Conservation (phyloP, 192 early-diverging fungal genomes). For the Chytriomyces confervae region DNA sequence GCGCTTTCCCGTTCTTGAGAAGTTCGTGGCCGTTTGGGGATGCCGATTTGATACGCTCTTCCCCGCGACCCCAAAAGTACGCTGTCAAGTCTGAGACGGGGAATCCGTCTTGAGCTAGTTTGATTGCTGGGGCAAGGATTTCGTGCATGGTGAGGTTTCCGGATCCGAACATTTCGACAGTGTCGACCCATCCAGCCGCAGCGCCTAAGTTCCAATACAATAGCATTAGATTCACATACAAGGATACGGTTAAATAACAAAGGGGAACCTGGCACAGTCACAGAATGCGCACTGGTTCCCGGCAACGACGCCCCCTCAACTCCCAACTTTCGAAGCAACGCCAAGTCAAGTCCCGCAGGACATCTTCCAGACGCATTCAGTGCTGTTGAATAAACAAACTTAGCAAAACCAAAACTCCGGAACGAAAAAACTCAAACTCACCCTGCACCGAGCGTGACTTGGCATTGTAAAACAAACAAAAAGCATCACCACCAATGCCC, state of each 20-base stretch:
- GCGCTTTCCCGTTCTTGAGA: conserved; percentile 53
- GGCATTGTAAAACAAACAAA: conserved; percentile 77
- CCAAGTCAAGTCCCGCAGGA: conserved; percentile 62
- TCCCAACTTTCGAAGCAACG: conserved; percentile 40
- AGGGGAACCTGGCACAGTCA: conserved; percentile 64
- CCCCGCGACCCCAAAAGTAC: conserved; percentile 42
- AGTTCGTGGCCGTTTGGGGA: conserved; percentile 59
- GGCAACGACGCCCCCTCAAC: conserved; percentile 53
- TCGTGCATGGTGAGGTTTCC: conserved; percentile 59
- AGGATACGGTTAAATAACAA: no score
- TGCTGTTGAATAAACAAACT: no score
- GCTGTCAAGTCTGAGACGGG: neutral
- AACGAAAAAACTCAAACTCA: neutral
- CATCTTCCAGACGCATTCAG: conserved; percentile 58
- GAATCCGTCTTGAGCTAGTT: conserved; percentile 72
- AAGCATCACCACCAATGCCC: conserved; percentile 82
- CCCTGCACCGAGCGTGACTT: conserved; percentile 57
- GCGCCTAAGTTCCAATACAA: conserved; percentile 46
- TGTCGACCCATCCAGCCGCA: conserved; percentile 76
- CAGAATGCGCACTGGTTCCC: conserved; percentile 3
- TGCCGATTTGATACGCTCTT: conserved; percentile 29
- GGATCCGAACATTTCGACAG: conserved; percentile 67
- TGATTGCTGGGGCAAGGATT: conserved; percentile 71
- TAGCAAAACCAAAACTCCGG: neutral
- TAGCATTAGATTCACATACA: no score